phyloP scores from a whole-genome alignment of 768 basidiomycete genomes.

The Trametes villosa region DNA sequence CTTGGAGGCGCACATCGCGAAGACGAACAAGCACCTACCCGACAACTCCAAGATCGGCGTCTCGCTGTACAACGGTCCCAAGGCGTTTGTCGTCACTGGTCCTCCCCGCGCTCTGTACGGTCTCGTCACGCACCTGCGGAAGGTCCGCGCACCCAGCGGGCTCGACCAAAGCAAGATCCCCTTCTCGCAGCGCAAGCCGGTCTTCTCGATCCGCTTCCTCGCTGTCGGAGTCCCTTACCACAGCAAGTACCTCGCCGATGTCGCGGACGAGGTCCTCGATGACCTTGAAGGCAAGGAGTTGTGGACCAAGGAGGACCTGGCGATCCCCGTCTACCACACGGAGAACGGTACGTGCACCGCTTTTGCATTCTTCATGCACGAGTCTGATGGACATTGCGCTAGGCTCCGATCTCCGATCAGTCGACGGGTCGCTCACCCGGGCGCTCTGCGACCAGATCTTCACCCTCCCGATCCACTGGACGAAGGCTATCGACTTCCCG shows the following conservation, averaged over 20 bases:
- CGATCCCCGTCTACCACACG: slow-evolving; percentile 89
- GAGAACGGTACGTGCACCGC: slow-evolving; percentile 74
- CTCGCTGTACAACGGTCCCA: slow-evolving; percentile 92
- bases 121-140: slow-evolving; percentile 87
- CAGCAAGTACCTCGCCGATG: slow-evolving; percentile 78
- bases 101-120: slow-evolving; percentile 92
- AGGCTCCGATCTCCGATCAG: slow-evolving; percentile 85
- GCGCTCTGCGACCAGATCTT: slow-evolving; percentile 95
- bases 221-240: slow-evolving; percentile 98
- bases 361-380: background rate
- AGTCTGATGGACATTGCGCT: slow-evolving; percentile 21
- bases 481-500: slow-evolving; percentile 87
- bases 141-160: slow-evolving; percentile 84
- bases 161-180: slow-evolving; percentile 93
- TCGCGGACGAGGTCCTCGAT: slow-evolving; percentile 71
- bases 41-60: slow-evolving; percentile 78
- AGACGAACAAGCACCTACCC: slow-evolving; percentile 87
- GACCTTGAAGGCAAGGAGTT: slow-evolving; percentile 81
- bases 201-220: slow-evolving; percentile 91
- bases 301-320: slow-evolving; percentile 70
- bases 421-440: slow-evolving; percentile 74
- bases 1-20: slow-evolving; percentile 78
- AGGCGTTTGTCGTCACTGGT: slow-evolving; percentile 91
- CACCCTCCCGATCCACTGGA: slow-evolving; percentile 91
- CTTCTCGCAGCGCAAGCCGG: slow-evolving; percentile 92